phyloP scores from a whole-genome alignment of 176 grass and related monocot genomes.

The Oryza nivara region DNA sequence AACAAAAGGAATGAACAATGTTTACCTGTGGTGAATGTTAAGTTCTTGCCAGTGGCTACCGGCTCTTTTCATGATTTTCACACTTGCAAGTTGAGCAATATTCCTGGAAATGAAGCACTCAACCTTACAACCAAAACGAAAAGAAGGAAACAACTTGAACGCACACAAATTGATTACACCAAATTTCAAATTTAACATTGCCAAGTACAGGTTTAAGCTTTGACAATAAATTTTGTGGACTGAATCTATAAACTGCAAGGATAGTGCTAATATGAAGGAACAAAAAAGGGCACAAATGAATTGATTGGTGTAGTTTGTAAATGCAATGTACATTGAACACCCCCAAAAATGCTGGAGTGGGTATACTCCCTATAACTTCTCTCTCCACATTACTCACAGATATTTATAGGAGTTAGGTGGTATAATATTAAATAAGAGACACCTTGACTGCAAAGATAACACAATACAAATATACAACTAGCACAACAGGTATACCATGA shows the following conservation, averaged over 20 bases:
- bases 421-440: conserved; percentile 2
- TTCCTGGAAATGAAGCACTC: conserved; percentile 64
- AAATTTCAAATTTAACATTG: conserved; percentile 22
- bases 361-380: background rate
- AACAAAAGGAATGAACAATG: conserved; percentile 1
- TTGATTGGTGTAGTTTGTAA: background rate
- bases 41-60: conserved; percentile 78
- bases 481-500: background rate
- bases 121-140: conserved; percentile 16
- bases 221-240: background rate
- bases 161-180: conserved; percentile 13
- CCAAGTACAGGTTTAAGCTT: conserved; percentile 21
- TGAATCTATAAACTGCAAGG: too few species aligned
- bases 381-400: background rate
- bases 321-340: background rate
- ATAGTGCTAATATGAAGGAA: conserved; percentile 23
- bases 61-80: conserved; percentile 82
- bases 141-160: background rate
- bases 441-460: background rate
- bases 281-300: background rate
- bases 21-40: conserved; percentile 69
- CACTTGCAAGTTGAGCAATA: conserved; percentile 87
- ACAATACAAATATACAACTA: background rate
- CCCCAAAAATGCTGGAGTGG: background rate
- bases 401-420: background rate